Base-by-base conservation (phyloP, 169 alveolate genomes). In the Eimeria maxima region DNA sequence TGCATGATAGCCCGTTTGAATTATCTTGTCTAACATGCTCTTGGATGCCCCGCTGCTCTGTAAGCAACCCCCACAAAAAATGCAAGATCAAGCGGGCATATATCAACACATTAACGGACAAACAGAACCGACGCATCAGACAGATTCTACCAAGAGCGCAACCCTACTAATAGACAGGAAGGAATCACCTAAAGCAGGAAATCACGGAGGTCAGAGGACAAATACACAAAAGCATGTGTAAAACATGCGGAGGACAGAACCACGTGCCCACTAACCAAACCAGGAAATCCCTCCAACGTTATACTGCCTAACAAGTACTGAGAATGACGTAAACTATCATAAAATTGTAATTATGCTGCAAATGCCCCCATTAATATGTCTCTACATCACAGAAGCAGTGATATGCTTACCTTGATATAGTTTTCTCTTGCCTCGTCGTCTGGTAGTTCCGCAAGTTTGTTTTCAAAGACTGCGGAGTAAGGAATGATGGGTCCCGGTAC, bases 401-500 rank as follows among this genome's bases (percentile, higher is more conserved):
- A 11, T 53, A 10, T 76, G 13, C 11, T 33, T 50, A 96, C 95
- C 88, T 94, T 98, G 60, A 98, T 96, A 95, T 98, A 98, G 18
- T 97, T 96, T 47, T 95, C 93, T 55, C 97, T 97, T 50, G 98
- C 99, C 55, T 97, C 99, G 33, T 98, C 99, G 65, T 98, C 97
- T 50, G 97, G 98, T 94, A 98, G 97, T 57, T 98, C 99, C 20
- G 98, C 98, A 2, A 99, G 96, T 93, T 98, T 97, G 83, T 97
- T 97, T 97, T 99, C 99, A 93, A 98, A 98, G 81, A 98, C 99
- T 63, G 99, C 99, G n/a, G 99, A 98, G 97, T 98, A 99, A 22
- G 99, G 99, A 55, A 99, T 98, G 95, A 99, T 99, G 63, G 99
- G 99, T 45, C 99, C 99, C 84, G 99, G 99, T 83, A 99, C 99